Percentiles rank a stretch among this genome's conserved stretches.
Conservation (phyloP, 1,284 basidiomycete species). For the Fomitiporia mediterranea region DNA sequence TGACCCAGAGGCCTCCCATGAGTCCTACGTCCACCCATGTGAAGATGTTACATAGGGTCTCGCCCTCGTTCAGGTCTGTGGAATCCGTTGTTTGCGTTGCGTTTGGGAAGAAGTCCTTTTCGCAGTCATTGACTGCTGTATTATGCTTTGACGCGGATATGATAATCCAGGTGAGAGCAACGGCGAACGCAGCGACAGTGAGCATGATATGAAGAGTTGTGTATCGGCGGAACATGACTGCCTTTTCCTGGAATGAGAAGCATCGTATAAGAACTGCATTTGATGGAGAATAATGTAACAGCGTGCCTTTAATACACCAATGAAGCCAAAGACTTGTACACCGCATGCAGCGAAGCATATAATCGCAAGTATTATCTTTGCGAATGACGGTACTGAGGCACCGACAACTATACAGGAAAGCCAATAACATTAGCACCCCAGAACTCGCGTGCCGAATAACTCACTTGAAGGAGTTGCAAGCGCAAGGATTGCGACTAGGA, state of each 20-base stretch:
- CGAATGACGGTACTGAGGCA: conserved; percentile 70
- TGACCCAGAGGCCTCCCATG: conserved; percentile 81
- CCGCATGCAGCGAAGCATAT: conserved; percentile 70
- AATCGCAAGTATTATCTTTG: conserved; percentile 68
- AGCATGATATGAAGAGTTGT: conserved; percentile 61
- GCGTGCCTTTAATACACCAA: conserved; percentile 73
- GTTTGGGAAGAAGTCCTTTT: conserved; percentile 51
- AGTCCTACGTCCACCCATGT: conserved; percentile 89
- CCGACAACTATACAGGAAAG: conserved; percentile 64
- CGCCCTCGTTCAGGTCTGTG: conserved; percentile 39
- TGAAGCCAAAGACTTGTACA: conserved; percentile 75
- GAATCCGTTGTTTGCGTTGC: conserved; percentile 31
- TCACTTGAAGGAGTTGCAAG: conserved; percentile 75
- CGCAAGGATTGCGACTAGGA: conserved; percentile 73
- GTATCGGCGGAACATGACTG: conserved; percentile 72
- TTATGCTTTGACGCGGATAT: conserved; percentile 73
- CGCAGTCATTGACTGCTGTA: conserved; percentile 63
- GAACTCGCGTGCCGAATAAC: conserved; percentile 26
- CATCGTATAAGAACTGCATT: conserved; percentile 1
- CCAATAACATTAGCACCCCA: conserved; percentile 16
- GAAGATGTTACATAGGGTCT: conserved; percentile 79
- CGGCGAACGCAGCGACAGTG: conserved; percentile 59
- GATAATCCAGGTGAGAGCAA: conserved; percentile 77
- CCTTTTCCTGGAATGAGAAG: conserved; percentile 65
- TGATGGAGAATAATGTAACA: not conserved